Percentiles rank a stretch among this genome's conserved stretches.
phyloP scores from a whole-genome alignment of 1,284 basidiomycete species.

The Rhodotorula mucilaginosa region DNA sequence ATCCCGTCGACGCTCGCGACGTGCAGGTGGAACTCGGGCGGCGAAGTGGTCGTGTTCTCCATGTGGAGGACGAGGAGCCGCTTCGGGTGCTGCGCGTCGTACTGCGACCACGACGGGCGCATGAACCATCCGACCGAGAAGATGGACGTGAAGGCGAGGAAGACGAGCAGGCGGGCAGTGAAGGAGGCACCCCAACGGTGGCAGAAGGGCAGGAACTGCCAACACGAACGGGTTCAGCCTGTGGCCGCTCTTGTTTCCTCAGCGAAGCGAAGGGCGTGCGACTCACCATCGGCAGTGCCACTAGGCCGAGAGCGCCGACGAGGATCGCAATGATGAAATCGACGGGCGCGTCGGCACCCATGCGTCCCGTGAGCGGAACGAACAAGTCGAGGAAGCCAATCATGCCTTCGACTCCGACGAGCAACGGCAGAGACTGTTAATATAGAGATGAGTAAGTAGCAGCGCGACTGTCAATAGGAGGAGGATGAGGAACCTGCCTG shows the following conservation, averaged over 20 bases:
- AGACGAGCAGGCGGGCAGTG: slow-evolving; percentile 50
- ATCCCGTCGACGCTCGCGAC: slow-evolving; percentile 80
- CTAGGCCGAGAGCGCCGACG: slow-evolving; percentile 27
- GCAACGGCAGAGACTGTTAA: slow-evolving; percentile 55
- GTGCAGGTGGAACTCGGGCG: slow-evolving; percentile 71
- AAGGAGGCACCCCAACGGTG: slow-evolving; percentile 50
- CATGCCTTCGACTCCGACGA: slow-evolving; percentile 68
- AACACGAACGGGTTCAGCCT: not conserved
- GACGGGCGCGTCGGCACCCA: slow-evolving; percentile 32
- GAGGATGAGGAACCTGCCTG: slow-evolving; percentile 45
- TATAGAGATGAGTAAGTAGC: not conserved
- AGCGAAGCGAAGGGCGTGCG: no score
- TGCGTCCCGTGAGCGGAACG: slow-evolving; percentile 64
- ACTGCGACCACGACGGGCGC: slow-evolving; percentile 57
- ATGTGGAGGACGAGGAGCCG: slow-evolving; percentile 78
- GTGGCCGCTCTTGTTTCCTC: accelerated
- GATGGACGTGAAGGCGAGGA: slow-evolving; percentile 58
- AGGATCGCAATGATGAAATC: slow-evolving; percentile 82
- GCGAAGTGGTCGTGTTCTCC: slow-evolving; percentile 70
- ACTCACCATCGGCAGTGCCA: slow-evolving; percentile 34
- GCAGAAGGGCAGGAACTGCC: slow-evolving; percentile 33
- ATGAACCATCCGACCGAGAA: slow-evolving; percentile 42
- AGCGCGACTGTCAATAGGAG: not conserved
- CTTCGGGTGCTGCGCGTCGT: slow-evolving; percentile 84
- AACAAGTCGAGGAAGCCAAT: slow-evolving; percentile 79